Evolutionary conservation across 768 basidiomycete species (phyloP).

Genomic region (Leccinum longicurvipes): DNA sequence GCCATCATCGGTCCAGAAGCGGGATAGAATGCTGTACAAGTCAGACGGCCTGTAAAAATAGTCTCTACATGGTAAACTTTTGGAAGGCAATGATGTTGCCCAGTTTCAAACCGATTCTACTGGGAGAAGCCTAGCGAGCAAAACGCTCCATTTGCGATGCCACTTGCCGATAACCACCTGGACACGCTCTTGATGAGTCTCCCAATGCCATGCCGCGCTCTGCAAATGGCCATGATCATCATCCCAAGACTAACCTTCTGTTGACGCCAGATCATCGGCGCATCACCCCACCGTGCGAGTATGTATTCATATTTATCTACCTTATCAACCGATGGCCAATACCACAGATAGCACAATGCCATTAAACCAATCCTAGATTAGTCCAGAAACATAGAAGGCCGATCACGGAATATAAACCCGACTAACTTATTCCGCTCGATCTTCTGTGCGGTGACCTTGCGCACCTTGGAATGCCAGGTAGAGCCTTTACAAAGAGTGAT

Average conservation of each 20-base stretch:
- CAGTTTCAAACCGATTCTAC: neutral
- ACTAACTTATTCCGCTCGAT: neutral
- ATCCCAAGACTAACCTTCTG: no score
- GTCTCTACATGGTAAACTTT: neutral
- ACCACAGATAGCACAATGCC: neutral
- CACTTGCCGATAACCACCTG: neutral
- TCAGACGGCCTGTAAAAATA: neutral
- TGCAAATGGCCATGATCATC: no score
- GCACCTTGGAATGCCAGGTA: neutral
- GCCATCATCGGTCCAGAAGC: neutral
- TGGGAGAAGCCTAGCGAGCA: neutral
- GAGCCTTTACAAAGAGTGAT: neutral
- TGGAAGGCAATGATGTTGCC: neutral
- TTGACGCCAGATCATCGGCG: neutral
- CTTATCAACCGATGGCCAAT: neutral
- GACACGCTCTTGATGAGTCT: neutral
- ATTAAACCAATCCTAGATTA: neutral
- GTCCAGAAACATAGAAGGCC: neutral
- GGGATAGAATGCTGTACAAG: neutral
- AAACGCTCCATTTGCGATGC: neutral
- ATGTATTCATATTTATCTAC: neutral
- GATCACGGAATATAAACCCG: neutral
- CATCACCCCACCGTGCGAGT: neutral
- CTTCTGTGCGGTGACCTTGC: neutral
- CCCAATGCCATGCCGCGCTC: neutral